Evolutionary conservation across 352 stramenopile genomes (phyloP).

Genomic region (Saprolegnia diclina): DNA sequence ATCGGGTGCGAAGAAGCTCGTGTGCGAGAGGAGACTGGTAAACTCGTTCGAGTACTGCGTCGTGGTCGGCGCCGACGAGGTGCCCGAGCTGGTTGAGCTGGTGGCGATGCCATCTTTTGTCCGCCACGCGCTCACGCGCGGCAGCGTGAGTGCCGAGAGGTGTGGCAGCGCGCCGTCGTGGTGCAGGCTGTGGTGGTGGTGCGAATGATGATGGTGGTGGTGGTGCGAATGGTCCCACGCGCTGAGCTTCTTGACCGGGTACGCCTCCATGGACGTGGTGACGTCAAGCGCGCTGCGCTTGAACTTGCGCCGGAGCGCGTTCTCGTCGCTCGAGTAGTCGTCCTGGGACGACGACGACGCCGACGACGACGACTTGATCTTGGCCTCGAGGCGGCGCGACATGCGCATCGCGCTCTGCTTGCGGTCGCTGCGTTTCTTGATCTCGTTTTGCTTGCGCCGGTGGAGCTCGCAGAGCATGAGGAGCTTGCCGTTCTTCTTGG

Average conservation of each 20-base stretch:
- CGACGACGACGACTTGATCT: constrained; percentile 1
- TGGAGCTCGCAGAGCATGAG: constrained; percentile 79
- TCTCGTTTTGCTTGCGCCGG: constrained; percentile 77
- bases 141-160: constrained; percentile 5
- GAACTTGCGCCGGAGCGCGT: not conserved
- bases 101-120: constrained; percentile 28
- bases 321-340: not conserved
- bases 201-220: not conserved
- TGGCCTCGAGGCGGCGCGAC: constrained; percentile 23
- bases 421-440: constrained; percentile 74
- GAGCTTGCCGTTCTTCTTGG: constrained; percentile 68
- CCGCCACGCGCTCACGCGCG: constrained; percentile 22
- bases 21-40: not conserved
- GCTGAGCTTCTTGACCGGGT: constrained; percentile 17
- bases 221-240: constrained; percentile 2
- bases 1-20: not conserved
- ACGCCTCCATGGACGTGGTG: not conserved
- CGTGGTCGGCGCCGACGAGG: not conserved
- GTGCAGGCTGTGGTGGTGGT: constrained; percentile 4
- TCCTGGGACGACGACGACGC: not conserved
- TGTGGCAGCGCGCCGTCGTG: not conserved
- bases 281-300: not conserved
- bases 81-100: not conserved
- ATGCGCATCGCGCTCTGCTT: constrained; percentile 26
- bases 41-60: constrained; percentile 5